Evolutionary conservation across 2,329 filamentous ascomycete species (phyloP), one percentile per base, ranked within the genome.

Genomic region (Penicillium sp.): DNA sequence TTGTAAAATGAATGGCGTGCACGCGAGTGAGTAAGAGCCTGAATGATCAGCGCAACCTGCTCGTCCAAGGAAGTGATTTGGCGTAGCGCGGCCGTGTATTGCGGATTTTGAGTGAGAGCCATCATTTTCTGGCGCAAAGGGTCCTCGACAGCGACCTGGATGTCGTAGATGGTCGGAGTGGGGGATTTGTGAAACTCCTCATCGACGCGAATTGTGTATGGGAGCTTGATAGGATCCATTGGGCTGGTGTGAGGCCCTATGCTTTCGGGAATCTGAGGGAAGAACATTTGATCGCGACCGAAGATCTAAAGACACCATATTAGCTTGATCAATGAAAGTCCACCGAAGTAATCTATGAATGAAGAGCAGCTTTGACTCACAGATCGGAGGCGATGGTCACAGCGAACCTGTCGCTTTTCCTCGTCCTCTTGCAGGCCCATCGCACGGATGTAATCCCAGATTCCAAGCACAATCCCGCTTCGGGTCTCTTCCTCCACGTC

Each of bases 151-250:
- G 83, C 79, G 39, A 98, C 87, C 59, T 84, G 84, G 41, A 98
- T 78, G 68, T 97, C 91, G 73, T 96, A 96, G 59, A 97, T 77
- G 5, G 90, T 96, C 1, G 88, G 84, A 44, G 81, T 76, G 4
- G 88, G 85, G 47, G 83, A 73, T 57, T 82, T 83, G 64, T 91
- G 85, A 63, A 90, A 91, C 7, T 84, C 82, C 61, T 88, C 79
- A 67, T 98, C 93, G 36, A 96, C 86, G 50, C 91, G 88, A 65
- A 98, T 93, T 7, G 90, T 98, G 73, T 96, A 98, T 24, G 83
- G 79, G 32, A 98, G 80, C 61, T 86, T 84, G 62, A 96, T 80
- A 0, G 93, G 90, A 5, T 88, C 83, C 1, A 96, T 79, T 3
- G 88, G 82, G 28, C 78, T 82, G 47, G 96, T 81, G 68, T 97